Evolutionary conservation across 768 basidiomycete genomes (phyloP), one percentile per base, ranked within the genome.

Genomic region (Crassisporium funariophilum): DNA sequence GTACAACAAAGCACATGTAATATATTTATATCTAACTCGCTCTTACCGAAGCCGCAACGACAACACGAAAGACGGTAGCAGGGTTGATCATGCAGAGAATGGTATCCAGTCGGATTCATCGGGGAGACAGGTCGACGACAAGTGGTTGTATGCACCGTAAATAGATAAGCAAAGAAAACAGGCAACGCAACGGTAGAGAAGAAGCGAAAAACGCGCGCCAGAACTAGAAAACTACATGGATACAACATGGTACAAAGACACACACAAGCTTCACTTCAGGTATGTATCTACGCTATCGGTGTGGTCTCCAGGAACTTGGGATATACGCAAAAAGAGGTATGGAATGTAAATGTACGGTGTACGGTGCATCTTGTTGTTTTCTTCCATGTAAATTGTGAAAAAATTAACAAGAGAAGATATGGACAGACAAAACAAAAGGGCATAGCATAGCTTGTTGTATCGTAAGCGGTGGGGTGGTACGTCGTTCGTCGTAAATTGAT

Each of bases 401-500:
- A 27, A 25, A 43, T 16, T 22, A 27, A 16, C 8, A 33, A 4
- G 27, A 38, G 37, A 38, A 23, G 41, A 47, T 33, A 44, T 16
- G 36, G 29, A 39, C 29, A 29, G 22, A 34, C 48, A 44, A 47
- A 33, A 41, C 36, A 47, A 51, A 52, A 49, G 29, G 52, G 51
- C 59, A 58, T 58, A 52, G 56, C 47, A 49, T n/a, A n/a, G n/a
- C n/a, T n/a, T n/a, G n/a, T n/a, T n/a, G n/a, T 50, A 53, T 58
- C 59, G 55, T 63, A 44, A 58, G 55, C 48, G 45, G 24, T 54
- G 48, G 49, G 50, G 49, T 54, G 54, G 31, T 39, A 52, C 47
- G 34, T 46, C 40, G 49, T 51, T 44, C n/a, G 55, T 56, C 56
- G 49, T 58, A 44, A 58, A n/a, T n/a, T n/a, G n/a, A n/a, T n/a